A percentile compares a stretch with the other conserved stretches of the same genome.
phyloP scores from a whole-genome alignment of 768 basidiomycete genomes.

The Russula sp. region DNA sequence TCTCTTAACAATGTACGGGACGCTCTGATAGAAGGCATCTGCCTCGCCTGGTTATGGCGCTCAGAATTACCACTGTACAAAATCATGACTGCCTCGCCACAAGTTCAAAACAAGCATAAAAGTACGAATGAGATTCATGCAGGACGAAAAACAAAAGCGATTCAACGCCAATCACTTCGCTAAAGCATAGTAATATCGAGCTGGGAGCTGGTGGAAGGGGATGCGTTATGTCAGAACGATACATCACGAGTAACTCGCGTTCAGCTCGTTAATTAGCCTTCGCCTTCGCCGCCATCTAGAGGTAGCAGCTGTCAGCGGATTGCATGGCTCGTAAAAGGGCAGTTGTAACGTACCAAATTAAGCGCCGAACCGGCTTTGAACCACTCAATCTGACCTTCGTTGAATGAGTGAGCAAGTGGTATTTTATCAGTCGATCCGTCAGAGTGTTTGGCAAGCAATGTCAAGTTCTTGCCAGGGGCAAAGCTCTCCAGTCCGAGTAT shows the following conservation, averaged over 20 bases:
- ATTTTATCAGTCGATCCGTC: slow-evolving; percentile 79
- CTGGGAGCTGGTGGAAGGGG: background rate
- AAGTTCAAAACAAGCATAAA: background rate
- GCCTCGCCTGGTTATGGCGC: background rate
- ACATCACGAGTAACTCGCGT: slow-evolving; percentile 1
- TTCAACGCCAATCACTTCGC: background rate
- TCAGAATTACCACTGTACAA: background rate
- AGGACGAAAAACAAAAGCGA: slow-evolving; percentile 5
- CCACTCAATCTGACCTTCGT: slow-evolving; percentile 96
- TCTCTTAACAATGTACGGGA: background rate
- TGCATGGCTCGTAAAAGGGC: background rate
- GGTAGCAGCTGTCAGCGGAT: slow-evolving; percentile 3
- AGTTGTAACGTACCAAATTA: slow-evolving; percentile 60
- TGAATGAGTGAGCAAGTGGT: slow-evolving; percentile 87
- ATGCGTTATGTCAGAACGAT: background rate
- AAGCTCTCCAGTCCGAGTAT: slow-evolving; percentile 88
- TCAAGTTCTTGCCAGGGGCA: slow-evolving; percentile 89
- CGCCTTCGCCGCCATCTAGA: slow-evolving; percentile 26
- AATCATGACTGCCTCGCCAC: background rate
- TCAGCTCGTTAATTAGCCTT: slow-evolving; percentile 1
- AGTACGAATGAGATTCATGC: slow-evolving; percentile 7
- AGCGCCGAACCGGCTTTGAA: slow-evolving; percentile 97
- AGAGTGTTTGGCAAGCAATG: slow-evolving; percentile 74
- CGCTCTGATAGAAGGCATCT: background rate
- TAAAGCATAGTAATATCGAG: background rate